Evolutionary conservation across 495 filamentous ascomycete species (phyloP).

Genomic region (Xanthoparmelia taractica): DNA sequence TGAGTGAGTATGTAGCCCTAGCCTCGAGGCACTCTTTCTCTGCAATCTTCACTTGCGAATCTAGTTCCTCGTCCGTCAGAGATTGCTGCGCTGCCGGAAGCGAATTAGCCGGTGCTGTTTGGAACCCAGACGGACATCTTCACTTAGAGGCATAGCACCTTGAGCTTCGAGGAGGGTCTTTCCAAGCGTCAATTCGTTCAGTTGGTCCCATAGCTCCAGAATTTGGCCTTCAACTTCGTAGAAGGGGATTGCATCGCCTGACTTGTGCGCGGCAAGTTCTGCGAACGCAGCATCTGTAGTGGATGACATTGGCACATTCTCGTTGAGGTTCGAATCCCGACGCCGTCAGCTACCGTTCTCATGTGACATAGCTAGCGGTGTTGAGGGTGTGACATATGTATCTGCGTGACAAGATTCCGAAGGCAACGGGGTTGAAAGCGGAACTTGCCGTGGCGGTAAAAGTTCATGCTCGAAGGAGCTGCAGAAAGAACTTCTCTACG

Average conservation of each 20-base stretch:
- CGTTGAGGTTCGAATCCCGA: not conserved
- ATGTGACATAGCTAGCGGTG: not conserved
- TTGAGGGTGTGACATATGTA: not conserved
- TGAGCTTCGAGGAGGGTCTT: constrained; percentile 52
- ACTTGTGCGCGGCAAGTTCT: constrained; percentile 37
- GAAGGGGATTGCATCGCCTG: constrained; percentile 44
- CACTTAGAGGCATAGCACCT: not conserved
- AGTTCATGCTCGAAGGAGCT: not conserved
- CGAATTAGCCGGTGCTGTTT: constrained; percentile 5
- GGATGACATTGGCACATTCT: constrained; percentile 5
- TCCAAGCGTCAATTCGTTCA: constrained; percentile 64
- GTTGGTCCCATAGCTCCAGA: constrained; percentile 58
- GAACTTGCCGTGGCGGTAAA: constrained; percentile 1
- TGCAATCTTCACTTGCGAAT: constrained; percentile 45
- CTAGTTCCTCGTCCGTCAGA: constrained; percentile 38
- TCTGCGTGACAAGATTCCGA: not conserved
- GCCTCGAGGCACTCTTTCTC: constrained; percentile 62
- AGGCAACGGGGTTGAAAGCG: not conserved
- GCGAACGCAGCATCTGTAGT: constrained; percentile 9
- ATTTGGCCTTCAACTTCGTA: constrained; percentile 54
- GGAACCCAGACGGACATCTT: not conserved
- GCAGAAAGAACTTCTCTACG: not conserved
- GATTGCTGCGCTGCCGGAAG: constrained; percentile 29
- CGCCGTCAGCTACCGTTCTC: not conserved
- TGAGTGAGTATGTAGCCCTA: constrained; percentile 57